A percentile compares a stretch with the other conserved stretches of the same genome.
Evolutionary conservation across 208 protist species (phyloP).

Genomic region (Crithidia thermophila): DNA sequence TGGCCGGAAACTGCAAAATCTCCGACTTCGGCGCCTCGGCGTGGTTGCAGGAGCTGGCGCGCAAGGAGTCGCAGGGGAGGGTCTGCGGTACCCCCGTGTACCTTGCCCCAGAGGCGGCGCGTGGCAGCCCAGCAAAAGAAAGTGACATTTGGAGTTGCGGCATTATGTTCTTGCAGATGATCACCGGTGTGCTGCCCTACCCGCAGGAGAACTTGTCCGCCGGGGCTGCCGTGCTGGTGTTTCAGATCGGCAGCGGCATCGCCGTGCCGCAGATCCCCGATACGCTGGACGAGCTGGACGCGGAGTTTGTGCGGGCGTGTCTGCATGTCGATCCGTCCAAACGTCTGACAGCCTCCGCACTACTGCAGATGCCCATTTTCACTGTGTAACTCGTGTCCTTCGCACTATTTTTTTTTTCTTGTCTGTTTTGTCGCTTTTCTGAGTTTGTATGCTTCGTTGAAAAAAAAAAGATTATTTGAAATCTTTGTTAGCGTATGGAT

Average conservation of each 20-base stretch:
- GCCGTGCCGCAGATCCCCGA: slow-evolving; percentile 63
- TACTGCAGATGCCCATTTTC: slow-evolving; percentile 81
- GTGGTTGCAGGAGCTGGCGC: slow-evolving; percentile 70
- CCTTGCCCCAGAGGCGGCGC: slow-evolving; percentile 85
- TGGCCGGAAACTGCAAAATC: slow-evolving; percentile 87
- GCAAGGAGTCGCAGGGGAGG: slow-evolving; percentile 53
- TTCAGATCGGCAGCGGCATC: slow-evolving; percentile 75
- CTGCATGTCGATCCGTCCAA: slow-evolving; percentile 55
- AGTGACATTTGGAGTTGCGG: slow-evolving; percentile 91
- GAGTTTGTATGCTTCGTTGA: too few species aligned
- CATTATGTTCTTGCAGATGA: slow-evolving; percentile 87
- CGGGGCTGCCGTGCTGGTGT: slow-evolving; percentile 63
- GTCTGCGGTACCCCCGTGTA: slow-evolving; percentile 88
- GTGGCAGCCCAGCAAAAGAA: slow-evolving; percentile 63
- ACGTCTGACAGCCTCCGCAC: slow-evolving; percentile 50
- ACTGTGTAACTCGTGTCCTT: too few species aligned
- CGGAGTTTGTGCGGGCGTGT: slow-evolving; percentile 70
- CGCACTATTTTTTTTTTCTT: not conserved
- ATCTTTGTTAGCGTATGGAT: too few species aligned
- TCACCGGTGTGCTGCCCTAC: slow-evolving; percentile 83
- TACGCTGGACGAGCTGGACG: slow-evolving; percentile 60
- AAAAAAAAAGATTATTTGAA: too few species aligned
- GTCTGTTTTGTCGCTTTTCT: not conserved
- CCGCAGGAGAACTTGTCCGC: slow-evolving; percentile 52
- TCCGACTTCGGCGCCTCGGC: slow-evolving; percentile 91